Base-by-base conservation (phyloP, 2,329 filamentous ascomycete genomes). In the Pestalotiopsis sp. region DNA sequence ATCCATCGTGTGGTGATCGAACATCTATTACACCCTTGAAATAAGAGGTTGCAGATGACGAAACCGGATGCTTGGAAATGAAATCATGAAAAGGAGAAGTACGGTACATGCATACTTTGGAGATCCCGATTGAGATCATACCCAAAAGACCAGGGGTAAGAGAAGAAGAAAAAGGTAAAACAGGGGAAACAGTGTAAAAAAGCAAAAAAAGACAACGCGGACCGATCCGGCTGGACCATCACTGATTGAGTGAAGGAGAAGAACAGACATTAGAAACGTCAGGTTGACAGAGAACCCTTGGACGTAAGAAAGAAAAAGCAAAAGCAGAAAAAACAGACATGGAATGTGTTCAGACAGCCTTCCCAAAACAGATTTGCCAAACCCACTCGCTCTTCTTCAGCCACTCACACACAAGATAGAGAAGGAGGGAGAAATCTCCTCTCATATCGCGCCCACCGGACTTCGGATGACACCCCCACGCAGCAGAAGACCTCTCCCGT, bases 271-370 rank as follows among this genome's bases (percentile, higher is more conserved):
- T 61, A 70, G 38, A 56, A 38, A 57, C 17, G n/a, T 61, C 25
- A 61, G 31, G n/a, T 27, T 61, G 39, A 57, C 49, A 68, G 61
- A 25, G 63, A 69, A 72, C 69, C 62, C 49, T 27, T 39, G 41
- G 38, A 57, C 41, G 60, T 25, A 59, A 71, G 69, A 70, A 68
- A 20, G 49, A 65, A 65, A 67, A 61, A 70, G 68, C 49, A 58
- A 68, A 64, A 66, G 67, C 12, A 71, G 69, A 66, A 70, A 59
- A 63, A 68, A 69, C 31, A 72, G 58, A 66, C 68, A 56, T 66
- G 68, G 69, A 69, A 72, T 71, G 23, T 59, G 65, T 67, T 67
- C 65, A 67, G 65, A 67, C 65, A 67, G 65, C 65, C 65, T 67
- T 45, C 23, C 65, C 65, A 20, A 59, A 39, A 9, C 20, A 59